A percentile compares a stretch with the other conserved stretches of the same genome.
Conservation (phyloP, 1,284 basidiomycete genomes). For the Chondrostereum purpureum region DNA sequence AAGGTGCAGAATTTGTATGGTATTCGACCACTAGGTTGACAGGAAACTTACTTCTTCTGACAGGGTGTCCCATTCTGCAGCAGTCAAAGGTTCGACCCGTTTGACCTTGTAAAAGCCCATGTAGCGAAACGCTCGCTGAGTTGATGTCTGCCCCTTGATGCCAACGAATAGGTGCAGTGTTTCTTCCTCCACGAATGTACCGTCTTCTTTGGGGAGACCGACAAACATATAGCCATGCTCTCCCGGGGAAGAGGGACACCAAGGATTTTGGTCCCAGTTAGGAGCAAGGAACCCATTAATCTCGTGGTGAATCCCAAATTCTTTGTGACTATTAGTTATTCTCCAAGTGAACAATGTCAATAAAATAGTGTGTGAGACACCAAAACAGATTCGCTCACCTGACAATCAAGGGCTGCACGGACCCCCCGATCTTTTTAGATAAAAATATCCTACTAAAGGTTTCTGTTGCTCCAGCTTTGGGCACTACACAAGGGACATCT, state of each 20-base stretch:
- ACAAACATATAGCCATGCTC: slow-evolving; percentile 41
- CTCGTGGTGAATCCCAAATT: slow-evolving; percentile 21
- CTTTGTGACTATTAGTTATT: too few species aligned
- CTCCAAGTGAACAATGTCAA: too few species aligned
- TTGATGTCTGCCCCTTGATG: slow-evolving; percentile 19
- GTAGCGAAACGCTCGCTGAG: slow-evolving; percentile 21
- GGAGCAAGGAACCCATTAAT: slow-evolving; percentile 37
- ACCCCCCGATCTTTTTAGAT: too few species aligned
- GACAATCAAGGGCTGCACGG: too few species aligned
- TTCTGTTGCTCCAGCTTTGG: too few species aligned
- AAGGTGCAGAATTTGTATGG: background rate
- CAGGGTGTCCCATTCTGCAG: slow-evolving; percentile 33
- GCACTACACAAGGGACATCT: too few species aligned
- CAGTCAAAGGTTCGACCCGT: slow-evolving; percentile 27
- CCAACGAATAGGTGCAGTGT: slow-evolving; percentile 33
- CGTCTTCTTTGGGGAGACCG: slow-evolving; percentile 32
- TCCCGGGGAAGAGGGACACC: slow-evolving; percentile 35
- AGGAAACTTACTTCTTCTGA: slow-evolving; percentile 21
- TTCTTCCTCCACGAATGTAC: slow-evolving; percentile 28
- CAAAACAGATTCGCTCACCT: too few species aligned
- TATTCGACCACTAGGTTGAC: background rate
- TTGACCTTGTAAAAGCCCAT: slow-evolving; percentile 33
- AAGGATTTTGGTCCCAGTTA: slow-evolving; percentile 34
- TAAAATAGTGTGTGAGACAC: too few species aligned
- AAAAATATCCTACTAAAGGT: too few species aligned